Percentiles rank a stretch among this genome's conserved stretches.
Conservation (phyloP, 148 eudicot genomes). For the Vaccinium macrocarpon region DNA sequence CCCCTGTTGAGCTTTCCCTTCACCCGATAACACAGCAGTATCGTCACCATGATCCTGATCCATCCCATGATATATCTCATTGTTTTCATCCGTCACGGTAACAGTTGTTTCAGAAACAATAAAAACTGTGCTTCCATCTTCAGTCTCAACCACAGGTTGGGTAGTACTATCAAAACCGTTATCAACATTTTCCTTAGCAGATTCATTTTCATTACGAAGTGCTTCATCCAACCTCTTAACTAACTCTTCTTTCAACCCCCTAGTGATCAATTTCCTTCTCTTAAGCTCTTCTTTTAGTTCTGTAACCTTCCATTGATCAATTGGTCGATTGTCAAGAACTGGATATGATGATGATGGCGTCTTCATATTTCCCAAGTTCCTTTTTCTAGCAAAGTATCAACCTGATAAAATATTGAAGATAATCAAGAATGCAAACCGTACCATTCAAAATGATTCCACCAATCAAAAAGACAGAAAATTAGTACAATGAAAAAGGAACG, state of each 20-base stretch:
- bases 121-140: constrained; percentile 18
- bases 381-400: constrained; percentile 6
- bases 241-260: constrained; percentile 84
- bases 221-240: constrained; percentile 69
- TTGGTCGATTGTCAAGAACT: constrained; percentile 66
- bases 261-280: constrained; percentile 63
- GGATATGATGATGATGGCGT: constrained; percentile 51
- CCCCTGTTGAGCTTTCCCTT: constrained; percentile 26
- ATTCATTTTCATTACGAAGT: constrained; percentile 52
- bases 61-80: constrained; percentile 20
- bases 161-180: constrained; percentile 25
- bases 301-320: constrained; percentile 88
- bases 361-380: constrained; percentile 20
- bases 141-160: constrained; percentile 25
- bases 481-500: background rate
- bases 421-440: background rate
- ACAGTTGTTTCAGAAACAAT: background rate
- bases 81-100: background rate
- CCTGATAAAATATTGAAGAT: constrained; percentile 18
- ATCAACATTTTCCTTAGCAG: constrained; percentile 21
- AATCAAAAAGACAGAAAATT: background rate
- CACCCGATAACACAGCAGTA: constrained; percentile 19
- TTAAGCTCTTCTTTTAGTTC: constrained; percentile 92
- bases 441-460: background rate
- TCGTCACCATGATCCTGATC: constrained; percentile 25